Base-by-base conservation (phyloP, 768 basidiomycete species). In the Strobilomyces dryophilus region DNA sequence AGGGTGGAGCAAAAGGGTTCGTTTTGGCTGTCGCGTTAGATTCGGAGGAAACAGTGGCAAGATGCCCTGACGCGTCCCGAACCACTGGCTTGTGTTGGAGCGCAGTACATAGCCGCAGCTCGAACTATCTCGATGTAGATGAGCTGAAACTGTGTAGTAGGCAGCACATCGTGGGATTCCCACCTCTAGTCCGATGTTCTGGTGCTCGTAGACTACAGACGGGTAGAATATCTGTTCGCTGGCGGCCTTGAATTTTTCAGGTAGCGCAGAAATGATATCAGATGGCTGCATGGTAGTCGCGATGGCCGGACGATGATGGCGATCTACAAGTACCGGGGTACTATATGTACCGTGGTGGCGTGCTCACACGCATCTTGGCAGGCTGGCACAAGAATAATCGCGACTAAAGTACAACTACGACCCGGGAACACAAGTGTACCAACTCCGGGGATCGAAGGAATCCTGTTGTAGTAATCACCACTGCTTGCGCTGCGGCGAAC, bases 1-100 rank as follows among this genome's bases (percentile, higher is more conserved):
- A 97, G 5, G 95, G 95, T 5, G 91, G 89, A n/a, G 78, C 72
- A 68, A 98, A 95, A 1, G 92, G 92, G 62, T 93, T 83, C 21
- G 62, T 63, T 40, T 73, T 74, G 40, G 63, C 54, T 11, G 57
- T 46, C 4, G 27, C 7, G 27, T 53, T 53, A n/a, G 64, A 42
- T 41, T 68, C 64, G 39, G 56, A 70, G 57, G 51, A 51, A 59
- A 50, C 55, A n/a, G n/a, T n/a, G 47, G 52, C 62, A 56, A 53
- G 65, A 20, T 69, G 66, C 49, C 73, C 75, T 47, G 76, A 69
- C 40, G 75, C 76, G 32, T 75, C 75, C 27, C 76, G 76, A n/a
- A 74, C 73, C 26, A 64, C 63, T 4, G 84, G 81, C 68, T 97
- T 98, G 61, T 90, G 79, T 61, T 87, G 84, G 39, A 98, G 73